A percentile compares a stretch with the other conserved stretches of the same genome.
Evolutionary conservation across 768 basidiomycete species (phyloP).

Genomic region (Royoungia palumana): DNA sequence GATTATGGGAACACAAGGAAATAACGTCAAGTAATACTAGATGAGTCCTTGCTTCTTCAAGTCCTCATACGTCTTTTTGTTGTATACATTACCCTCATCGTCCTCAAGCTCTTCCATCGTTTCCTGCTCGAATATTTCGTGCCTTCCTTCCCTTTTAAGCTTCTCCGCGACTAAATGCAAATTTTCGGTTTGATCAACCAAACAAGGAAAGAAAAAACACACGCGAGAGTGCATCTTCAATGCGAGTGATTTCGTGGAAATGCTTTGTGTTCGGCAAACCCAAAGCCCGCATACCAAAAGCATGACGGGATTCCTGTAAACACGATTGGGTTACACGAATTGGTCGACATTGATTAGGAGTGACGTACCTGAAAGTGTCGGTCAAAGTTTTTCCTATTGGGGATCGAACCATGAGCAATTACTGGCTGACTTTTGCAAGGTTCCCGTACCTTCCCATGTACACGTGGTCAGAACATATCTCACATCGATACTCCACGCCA

Average conservation of each 20-base stretch:
- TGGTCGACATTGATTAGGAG: conserved; percentile 9
- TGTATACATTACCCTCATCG: conserved; percentile 97
- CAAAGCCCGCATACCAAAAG: conserved; percentile 96
- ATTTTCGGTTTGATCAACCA: neutral
- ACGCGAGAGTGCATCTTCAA: conserved; percentile 94
- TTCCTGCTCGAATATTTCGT: conserved; percentile 90
- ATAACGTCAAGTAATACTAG: conserved; percentile 27
- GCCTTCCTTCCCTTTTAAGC: conserved; percentile 92
- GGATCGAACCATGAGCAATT: conserved; percentile 15
- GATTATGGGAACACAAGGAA: conserved; percentile 5
- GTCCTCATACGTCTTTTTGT: conserved; percentile 96
- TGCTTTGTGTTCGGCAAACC: conserved; percentile 98
- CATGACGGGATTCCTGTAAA: conserved; percentile 84
- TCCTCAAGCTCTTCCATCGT: conserved; percentile 98
- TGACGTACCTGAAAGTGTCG: conserved; percentile 80
- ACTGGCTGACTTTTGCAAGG: neutral
- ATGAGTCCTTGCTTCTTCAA: conserved; percentile 94
- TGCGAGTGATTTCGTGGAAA: conserved; percentile 97
- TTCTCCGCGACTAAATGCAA: conserved; percentile 81
- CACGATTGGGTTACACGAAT: conserved; percentile 15
- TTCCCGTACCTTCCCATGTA: conserved; percentile 86
- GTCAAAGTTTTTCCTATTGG: conserved; percentile 86
- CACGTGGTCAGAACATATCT: conserved; percentile 95
- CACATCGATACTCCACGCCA: conserved; percentile 96
- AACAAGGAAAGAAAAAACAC: conserved; percentile 34